Conservation (phyloP, 305 asterid genomes). For the Salvia sclarea region DNA sequence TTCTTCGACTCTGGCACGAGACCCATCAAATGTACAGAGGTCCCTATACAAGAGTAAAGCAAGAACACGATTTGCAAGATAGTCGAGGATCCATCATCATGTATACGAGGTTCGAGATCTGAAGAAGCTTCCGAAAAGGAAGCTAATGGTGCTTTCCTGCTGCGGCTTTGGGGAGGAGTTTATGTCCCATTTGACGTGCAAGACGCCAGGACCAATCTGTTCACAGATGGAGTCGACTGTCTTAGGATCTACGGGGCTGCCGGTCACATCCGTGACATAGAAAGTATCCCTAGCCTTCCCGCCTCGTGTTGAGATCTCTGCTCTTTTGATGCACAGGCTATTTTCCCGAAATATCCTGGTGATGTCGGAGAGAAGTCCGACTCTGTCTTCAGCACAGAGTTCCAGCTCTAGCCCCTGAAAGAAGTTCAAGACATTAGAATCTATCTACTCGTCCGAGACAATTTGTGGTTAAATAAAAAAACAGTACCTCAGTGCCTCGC, state of each 20-base stretch:
- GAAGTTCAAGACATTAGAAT: conserved; percentile 4
- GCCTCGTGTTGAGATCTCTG: conserved; percentile 66
- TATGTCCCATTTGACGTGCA: conserved; percentile 58
- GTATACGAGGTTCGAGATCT: conserved; percentile 38
- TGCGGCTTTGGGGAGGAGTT: conserved; percentile 41
- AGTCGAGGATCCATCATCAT: conserved; percentile 32
- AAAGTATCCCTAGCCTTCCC: conserved; percentile 69
- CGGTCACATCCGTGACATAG: conserved; percentile 69
- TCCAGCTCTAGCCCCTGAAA: conserved; percentile 70
- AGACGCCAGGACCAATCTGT: conserved; percentile 55
- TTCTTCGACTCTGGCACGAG: not conserved
- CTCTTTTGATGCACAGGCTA: conserved; percentile 67
- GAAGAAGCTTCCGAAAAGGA: conserved; percentile 57
- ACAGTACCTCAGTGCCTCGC: conserved; percentile 58
- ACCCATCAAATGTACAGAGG: conserved; percentile 21
- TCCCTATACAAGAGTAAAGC: not conserved
- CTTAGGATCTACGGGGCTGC: conserved; percentile 60
- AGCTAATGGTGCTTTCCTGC: conserved; percentile 56
- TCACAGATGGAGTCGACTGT: conserved; percentile 61
- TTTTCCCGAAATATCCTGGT: conserved; percentile 78
- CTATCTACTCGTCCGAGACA: not conserved
- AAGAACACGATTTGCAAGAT: not conserved
- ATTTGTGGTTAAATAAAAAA: not conserved
- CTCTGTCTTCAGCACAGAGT: conserved; percentile 61
- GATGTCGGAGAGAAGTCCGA: conserved; percentile 69